These are phyloP conservation scores for Cynara cardunculus DNA, from an alignment of 129 eudicot species.

Conservation along the genomic window DNA sequence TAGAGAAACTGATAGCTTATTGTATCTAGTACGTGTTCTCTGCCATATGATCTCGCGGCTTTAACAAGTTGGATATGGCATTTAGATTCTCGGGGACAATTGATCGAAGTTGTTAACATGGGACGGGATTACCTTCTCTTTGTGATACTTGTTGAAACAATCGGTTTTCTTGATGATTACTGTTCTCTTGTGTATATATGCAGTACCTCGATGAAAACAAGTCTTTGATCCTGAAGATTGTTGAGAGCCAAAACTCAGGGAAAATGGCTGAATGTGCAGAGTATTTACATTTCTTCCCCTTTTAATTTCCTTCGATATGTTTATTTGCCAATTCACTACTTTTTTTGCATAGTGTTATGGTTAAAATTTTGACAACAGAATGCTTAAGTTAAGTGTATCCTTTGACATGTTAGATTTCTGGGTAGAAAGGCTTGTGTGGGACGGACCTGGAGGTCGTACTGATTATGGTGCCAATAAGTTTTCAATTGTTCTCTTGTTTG, in stretches of 20 bases:
- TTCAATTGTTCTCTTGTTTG: not conserved
- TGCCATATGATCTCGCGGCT: not conserved
- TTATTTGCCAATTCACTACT: not conserved
- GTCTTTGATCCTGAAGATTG: conserved; percentile 90
- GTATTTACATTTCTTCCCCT: conserved; percentile 7
- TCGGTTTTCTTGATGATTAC: not conserved
- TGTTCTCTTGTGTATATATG: conserved; percentile 13
- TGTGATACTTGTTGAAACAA: not conserved
- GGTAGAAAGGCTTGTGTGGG: not conserved
- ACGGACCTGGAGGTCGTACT: not conserved
- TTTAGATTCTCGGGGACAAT: not conserved
- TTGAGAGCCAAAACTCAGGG: conserved; percentile 95
- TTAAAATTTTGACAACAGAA: not conserved
- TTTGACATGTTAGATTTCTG: not conserved
- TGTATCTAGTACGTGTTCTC: too few relatives aligned
- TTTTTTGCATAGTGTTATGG: not conserved
- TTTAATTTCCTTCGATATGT: not conserved
- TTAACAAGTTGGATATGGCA: not conserved
- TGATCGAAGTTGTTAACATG: not conserved
- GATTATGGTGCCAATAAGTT: not conserved
- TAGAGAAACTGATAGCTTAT: too few relatives aligned
- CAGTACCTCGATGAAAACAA: conserved; percentile 98
- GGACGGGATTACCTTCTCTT: not conserved
- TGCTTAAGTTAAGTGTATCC: not conserved
- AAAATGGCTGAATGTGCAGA: conserved; percentile 97